Evolutionary conservation across 75 land plant species (phyloP).

Genomic region (Pseudotsuga menziesii): DNA sequence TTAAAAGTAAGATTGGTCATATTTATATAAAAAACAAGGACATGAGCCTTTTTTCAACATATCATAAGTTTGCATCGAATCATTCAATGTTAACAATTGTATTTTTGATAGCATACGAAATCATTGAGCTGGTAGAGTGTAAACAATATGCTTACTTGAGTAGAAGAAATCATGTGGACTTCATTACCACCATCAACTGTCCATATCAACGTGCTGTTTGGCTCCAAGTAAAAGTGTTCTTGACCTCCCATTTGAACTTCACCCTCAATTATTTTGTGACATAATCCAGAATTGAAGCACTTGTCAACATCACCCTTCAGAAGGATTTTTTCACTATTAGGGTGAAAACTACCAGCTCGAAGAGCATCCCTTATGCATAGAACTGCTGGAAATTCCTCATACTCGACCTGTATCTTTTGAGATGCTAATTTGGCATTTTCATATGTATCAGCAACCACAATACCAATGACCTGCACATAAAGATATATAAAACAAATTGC

Average conservation of each 20-base stretch:
- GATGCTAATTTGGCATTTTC: conserved; percentile 87
- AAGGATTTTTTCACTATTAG: conserved; percentile 53
- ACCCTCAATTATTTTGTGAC: conserved; percentile 78
- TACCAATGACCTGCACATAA: conserved; percentile 74
- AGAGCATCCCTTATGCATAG: conserved; percentile 77
- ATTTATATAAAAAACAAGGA: neutral
- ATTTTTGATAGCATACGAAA: neutral
- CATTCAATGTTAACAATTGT: neutral
- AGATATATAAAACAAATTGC: neutral
- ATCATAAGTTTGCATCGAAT: neutral
- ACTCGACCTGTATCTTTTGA: conserved; percentile 63
- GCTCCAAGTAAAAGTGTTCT: conserved; percentile 96
- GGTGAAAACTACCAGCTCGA: conserved; percentile 46
- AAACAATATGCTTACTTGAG: conserved; percentile 58
- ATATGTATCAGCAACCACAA: conserved; percentile 96
- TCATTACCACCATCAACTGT: conserved; percentile 92
- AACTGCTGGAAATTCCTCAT: conserved; percentile 88
- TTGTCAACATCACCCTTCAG: conserved; percentile 71
- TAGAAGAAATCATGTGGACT: conserved; percentile 89
- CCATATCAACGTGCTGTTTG: conserved; percentile 74
- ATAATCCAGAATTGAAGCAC: conserved; percentile 55
- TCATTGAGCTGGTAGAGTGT: neutral
- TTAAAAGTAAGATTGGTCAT: too few species aligned
- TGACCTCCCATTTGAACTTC: conserved; percentile 93
- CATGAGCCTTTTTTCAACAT: neutral